Percentiles rank a stretch among this genome's conserved stretches.
Evolutionary conservation across 768 basidiomycete species (phyloP).

Genomic region (Phanerochaete carnosa): DNA sequence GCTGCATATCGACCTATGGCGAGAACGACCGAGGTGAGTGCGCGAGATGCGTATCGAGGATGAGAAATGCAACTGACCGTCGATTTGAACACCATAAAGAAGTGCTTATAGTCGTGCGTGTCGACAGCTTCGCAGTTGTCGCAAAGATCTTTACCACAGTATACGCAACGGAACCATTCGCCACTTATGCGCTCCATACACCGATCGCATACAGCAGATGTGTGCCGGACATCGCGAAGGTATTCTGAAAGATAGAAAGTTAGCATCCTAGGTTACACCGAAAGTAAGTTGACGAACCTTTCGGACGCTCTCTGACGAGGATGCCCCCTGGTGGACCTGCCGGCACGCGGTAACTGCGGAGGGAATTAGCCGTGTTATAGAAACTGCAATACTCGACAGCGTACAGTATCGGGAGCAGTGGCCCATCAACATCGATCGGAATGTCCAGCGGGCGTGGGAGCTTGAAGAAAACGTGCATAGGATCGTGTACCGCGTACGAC

Average conservation of each 20-base stretch:
- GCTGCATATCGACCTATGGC: conserved; percentile 68
- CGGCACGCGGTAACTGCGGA: conserved; percentile 58
- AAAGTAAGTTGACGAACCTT: conserved; percentile 38
- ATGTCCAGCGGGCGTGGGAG: conserved; percentile 75
- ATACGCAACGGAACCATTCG: conserved; percentile 88
- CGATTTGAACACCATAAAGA: conserved; percentile 89
- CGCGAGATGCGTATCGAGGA: not conserved
- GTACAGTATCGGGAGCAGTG: conserved; percentile 70
- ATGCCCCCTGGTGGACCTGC: conserved; percentile 50
- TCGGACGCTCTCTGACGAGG: conserved; percentile 43
- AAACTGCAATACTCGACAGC: conserved; percentile 21
- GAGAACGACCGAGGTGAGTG: conserved; percentile 9
- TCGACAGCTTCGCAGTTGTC: conserved; percentile 76
- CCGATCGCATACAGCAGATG: conserved; percentile 77
- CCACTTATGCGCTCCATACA: conserved; percentile 83
- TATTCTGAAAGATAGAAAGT: conserved; percentile 45
- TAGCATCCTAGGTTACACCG: not conserved
- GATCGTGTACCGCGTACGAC: conserved; percentile 80
- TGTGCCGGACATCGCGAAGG: conserved; percentile 56
- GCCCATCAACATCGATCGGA: conserved; percentile 47
- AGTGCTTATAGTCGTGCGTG: conserved; percentile 77
- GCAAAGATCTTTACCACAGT: conserved; percentile 87
- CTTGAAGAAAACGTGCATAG: conserved; percentile 86
- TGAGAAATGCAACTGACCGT: conserved; percentile 47
- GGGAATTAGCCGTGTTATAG: conserved; percentile 12